Conservation (phyloP, 2,329 filamentous ascomycete species). For the Colletotrichum theobromicola region DNA sequence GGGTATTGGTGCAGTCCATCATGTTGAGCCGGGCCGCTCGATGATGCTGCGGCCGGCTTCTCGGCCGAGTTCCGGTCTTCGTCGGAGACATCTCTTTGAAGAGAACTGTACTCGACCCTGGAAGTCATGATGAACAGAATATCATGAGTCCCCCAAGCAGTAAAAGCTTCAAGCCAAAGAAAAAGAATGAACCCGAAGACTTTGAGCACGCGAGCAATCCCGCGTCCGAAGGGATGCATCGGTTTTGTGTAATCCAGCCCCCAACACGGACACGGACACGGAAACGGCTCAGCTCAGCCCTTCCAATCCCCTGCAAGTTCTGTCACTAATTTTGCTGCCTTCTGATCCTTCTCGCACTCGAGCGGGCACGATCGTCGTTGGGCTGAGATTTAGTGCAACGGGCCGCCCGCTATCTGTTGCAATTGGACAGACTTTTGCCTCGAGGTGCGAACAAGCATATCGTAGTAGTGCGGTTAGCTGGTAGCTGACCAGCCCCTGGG, state of each 20-base stretch:
- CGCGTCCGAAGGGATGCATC: not conserved
- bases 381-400: not conserved
- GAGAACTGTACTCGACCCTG: slow-evolving; percentile 2
- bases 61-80: not conserved
- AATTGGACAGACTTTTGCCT: not conserved
- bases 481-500: not conserved
- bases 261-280: not conserved
- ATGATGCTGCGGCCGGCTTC: not conserved
- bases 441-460: not conserved
- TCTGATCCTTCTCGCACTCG: not conserved
- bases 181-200: not conserved
- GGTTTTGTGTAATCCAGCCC: not conserved
- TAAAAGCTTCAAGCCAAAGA: not conserved
- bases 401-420: not conserved
- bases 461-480: not conserved
- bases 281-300: not conserved
- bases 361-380: not conserved
- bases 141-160: not conserved
- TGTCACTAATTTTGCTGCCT: not conserved
- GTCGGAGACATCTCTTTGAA: not conserved
- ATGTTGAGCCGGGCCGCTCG: not conserved
- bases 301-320: not conserved
- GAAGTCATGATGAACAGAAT: not conserved
- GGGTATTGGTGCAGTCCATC: not conserved
- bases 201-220: not conserved